Evolutionary conservation across 2,329 filamentous ascomycete species (phyloP), one percentile per base, ranked within the genome.

Genomic region (Pyrenophora tritici-repentis): DNA sequence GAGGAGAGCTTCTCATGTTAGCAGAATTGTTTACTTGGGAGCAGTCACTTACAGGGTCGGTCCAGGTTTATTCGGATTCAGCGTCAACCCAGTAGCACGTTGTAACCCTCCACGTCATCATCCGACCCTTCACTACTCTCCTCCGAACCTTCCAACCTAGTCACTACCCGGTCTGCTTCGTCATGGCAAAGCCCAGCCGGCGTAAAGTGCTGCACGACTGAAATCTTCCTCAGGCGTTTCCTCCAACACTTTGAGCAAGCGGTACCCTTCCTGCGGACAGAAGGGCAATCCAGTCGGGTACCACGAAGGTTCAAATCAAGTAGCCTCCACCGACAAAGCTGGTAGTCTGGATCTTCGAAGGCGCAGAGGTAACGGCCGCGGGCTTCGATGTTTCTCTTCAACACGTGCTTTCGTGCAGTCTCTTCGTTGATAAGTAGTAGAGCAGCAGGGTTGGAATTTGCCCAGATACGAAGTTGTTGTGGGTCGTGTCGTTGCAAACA

Each of bases 141-240:
- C 53, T 54, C 54, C 40, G 47, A 39, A 29, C 46, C 55, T 53
- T 53, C 55, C 53, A 42, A 47, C 54, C 55, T 59, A 42, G 47
- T 59, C 17, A 61, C 53, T 33, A 43, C 22, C 43, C 51, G 63
- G 34, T 65, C 61, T 22, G 56, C 61, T 53, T 66, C 60, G 44
- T 68, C 65, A 62, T 68, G 64, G 47, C 64, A 67, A 13, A 68
- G 45, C 40, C 65, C 64, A 13, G 54, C 59, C 14, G 65, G 61
- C 36, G 63, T 67, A 42, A 69, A 66, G 45, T 65, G 61, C 37
- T 67, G 60, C 22, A 63, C 48, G 14, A 65, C 55, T 13, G 29
- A 46, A 41, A 68, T 62, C 47, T 65, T 66, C 14, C 59, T 53
- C 2, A 65, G 53, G 46, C 61, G 54, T 29, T 55, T 52, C 14